Evolutionary conservation across 257 asterid genomes (phyloP), one percentile per base, ranked within the genome.

Genomic region (Solanum paucissectum): DNA sequence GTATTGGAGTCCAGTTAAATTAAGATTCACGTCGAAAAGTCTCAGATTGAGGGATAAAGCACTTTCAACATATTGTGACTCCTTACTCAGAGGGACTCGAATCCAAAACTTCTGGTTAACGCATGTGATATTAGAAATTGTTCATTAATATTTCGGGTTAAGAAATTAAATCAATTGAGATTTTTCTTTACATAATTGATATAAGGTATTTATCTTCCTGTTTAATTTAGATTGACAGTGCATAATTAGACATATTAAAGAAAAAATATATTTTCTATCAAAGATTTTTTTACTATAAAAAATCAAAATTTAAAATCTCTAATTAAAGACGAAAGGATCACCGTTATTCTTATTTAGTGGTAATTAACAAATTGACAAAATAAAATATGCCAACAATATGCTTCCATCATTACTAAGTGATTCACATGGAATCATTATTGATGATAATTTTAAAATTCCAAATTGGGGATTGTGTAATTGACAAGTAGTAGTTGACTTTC

Each of bases 401-500:
- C 6, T 46, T 44, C 20, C 37, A 81, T 81, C 66, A 81, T 81
- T 81, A 16, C 40, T n/a, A 29, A 46, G 42, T 46, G 68, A 27
- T 14, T 81, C 85, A 81, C 85, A 81, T 81, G 85, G 68, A 23
- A 85, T 29, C 37, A 37, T 12, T 37, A 46, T 88, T 62, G 62
- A 85, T 46, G 60, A 29, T 49, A 42, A 55, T 72, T 23, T 40
- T 38, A 49, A 87, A 83, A 87, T 60, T 87, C 79, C 23, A 29
- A 83, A 69, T 71, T 29, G 88, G 86, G 16, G 85, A 88, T 64
- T 68, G 38, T 82, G 82, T 14, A 88, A 88, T 38, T 14, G 74
- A 60, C 36, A 88, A 83, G 32, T 88, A 37, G 60, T 37, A 75
- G 90, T 87, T 89, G 93, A 85, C 93, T 55, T 62, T 79, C 16